These are phyloP conservation scores for Debaryomyces sp. DNA, from an alignment of 1,139 yeast species.

Conservation along the genomic window DNA sequence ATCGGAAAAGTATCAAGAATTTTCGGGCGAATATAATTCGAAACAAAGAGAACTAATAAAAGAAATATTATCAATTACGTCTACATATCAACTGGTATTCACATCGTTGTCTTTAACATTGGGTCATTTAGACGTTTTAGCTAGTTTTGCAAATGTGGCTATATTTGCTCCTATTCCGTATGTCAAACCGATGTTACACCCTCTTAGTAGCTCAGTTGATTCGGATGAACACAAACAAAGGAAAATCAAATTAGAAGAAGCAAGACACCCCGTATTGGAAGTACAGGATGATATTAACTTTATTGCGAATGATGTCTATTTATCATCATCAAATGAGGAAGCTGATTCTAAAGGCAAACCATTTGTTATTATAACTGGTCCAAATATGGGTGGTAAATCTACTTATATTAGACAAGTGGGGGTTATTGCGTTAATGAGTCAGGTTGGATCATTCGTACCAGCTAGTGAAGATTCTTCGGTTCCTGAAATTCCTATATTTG, in stretches of 20 bases:
- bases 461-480: constrained; percentile 35
- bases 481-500: constrained; percentile 82
- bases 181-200: constrained; percentile 66
- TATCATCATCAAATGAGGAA: constrained; percentile 30
- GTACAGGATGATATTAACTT: constrained; percentile 86
- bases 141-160: constrained; percentile 84
- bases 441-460: constrained; percentile 91
- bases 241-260: constrained; percentile 59
- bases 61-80: constrained; percentile 78
- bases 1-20: constrained; percentile 58
- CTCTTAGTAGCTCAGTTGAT: constrained; percentile 35
- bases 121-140: constrained; percentile 80
- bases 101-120: constrained; percentile 64
- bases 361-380: constrained; percentile 90
- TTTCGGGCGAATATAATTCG: constrained; percentile 66
- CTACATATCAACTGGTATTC: constrained; percentile 79
- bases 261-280: constrained; percentile 94
- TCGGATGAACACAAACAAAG: constrained; percentile 43
- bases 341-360: constrained; percentile 47
- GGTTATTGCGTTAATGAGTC: constrained; percentile 85
- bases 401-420: constrained; percentile 93
- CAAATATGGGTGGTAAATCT: constrained; percentile 98
- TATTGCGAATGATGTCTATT: constrained; percentile 79
- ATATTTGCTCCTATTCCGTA: constrained; percentile 83
- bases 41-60: constrained; percentile 78